A percentile compares a stretch with the other conserved stretches of the same genome.
Evolutionary conservation across 768 basidiomycete genomes (phyloP).

Genomic region (Kwoniella sp.): DNA sequence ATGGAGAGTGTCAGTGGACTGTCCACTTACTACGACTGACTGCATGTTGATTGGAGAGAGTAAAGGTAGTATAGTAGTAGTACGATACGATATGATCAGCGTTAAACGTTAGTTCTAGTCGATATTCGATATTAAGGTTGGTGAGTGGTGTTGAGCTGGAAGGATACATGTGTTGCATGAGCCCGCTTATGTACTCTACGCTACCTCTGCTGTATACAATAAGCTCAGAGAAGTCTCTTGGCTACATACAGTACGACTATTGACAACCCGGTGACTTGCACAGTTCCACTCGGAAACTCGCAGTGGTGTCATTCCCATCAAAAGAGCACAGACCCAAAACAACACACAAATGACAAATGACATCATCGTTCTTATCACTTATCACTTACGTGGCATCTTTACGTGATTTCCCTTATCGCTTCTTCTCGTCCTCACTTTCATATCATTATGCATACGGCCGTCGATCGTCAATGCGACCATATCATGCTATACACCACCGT

Average conservation of each 20-base stretch:
- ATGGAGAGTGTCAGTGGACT: neutral
- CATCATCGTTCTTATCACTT: conserved; percentile 6
- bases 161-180: no score
- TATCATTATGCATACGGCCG: neutral
- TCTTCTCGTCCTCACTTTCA: neutral
- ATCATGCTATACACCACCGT: neutral
- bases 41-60: conserved; percentile 23
- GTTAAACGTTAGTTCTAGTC: no score
- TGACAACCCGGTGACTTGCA: no score
- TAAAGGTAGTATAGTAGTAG: neutral
- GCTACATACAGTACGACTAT: no score
- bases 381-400: conserved; percentile 4
- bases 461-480: neutral
- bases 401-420: conserved; percentile 6
- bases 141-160: no score
- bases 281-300: neutral
- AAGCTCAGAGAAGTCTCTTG: no score
- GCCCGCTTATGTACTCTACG: no score
- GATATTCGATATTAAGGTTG: no score
- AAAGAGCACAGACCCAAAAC: neutral
- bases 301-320: neutral
- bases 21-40: conserved; percentile 30
- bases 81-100: no score
- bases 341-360: neutral
- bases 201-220: no score